Evolutionary conservation across 192 early-diverging fungal genomes (phyloP).

Genomic region (Anaeromyces robustus): DNA sequence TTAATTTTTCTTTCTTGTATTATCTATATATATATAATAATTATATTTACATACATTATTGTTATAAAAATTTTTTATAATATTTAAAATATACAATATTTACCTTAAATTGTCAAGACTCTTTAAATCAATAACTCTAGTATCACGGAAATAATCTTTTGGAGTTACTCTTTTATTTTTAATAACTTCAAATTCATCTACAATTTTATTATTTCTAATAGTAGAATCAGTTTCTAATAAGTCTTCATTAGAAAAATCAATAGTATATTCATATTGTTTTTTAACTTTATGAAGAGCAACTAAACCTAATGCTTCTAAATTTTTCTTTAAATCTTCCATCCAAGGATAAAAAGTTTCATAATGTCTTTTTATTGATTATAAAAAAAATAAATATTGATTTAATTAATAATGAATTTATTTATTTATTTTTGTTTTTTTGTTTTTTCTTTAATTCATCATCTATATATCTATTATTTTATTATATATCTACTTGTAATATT

Average conservation of each 20-base stretch:
- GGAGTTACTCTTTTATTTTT: background rate
- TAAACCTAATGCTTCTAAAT: background rate
- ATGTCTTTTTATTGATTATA: background rate
- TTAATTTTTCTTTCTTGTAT: too few relatives aligned
- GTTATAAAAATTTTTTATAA: background rate
- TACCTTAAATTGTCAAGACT: background rate
- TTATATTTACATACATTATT: constrained; percentile 15
- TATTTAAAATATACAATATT: too few relatives aligned
- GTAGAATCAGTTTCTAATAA: background rate
- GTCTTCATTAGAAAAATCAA: background rate
- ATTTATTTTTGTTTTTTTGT: too few relatives aligned
- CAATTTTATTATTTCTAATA: background rate
- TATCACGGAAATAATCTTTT: background rate
- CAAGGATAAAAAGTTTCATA: constrained; percentile 67
- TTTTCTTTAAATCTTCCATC: constrained; percentile 12
- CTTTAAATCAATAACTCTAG: background rate
- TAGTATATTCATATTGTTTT: background rate
- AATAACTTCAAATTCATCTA: background rate
- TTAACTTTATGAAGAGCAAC: background rate
- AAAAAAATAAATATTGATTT: too few relatives aligned
- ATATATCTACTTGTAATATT: too few relatives aligned
- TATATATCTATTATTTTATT: too few relatives aligned
- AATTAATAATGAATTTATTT: too few relatives aligned
- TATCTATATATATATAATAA: constrained; percentile 51
- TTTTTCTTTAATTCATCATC: too few relatives aligned